phyloP scores from a whole-genome alignment of 2,329 filamentous ascomycete genomes.

The Botryosphaeria dothidea region DNA sequence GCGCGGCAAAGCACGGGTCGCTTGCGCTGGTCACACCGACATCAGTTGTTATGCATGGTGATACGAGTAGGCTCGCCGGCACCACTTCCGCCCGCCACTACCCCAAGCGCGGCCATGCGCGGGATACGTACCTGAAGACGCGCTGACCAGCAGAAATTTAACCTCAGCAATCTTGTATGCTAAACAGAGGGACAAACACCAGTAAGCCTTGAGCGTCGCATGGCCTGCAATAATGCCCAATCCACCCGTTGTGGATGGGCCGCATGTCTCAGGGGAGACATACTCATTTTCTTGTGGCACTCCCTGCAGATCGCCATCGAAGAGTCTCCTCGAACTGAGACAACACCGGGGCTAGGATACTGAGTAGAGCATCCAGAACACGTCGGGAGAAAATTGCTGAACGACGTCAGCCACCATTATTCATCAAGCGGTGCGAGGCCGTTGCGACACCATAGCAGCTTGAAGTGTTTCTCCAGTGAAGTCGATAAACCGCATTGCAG shows the following conservation, averaged over 20 bases:
- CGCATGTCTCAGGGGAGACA: constrained; percentile 22
- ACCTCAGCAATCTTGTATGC: constrained; percentile 75
- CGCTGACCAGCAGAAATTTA: constrained; percentile 72
- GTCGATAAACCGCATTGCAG: neutral
- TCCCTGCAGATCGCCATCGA: constrained; percentile 74
- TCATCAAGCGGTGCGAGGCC: neutral
- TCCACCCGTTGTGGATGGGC: neutral
- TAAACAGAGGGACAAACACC: constrained; percentile 24
- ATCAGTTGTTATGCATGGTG: constrained; percentile 10
- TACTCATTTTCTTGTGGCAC: constrained; percentile 76
- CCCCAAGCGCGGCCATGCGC: neutral
- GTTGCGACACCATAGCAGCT: neutral
- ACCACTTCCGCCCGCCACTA: neutral
- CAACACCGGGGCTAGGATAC: constrained; percentile 62
- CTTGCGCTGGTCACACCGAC: constrained; percentile 21
- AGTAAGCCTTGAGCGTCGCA: neutral
- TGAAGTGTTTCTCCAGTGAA: neutral
- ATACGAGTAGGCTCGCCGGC: constrained; percentile 17
- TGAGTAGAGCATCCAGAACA: constrained; percentile 74
- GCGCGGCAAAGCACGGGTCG: constrained; percentile 20
- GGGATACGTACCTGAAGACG: constrained; percentile 40
- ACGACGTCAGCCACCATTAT: constrained; percentile 1
- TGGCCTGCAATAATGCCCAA: neutral
- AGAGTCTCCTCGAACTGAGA: constrained; percentile 72
- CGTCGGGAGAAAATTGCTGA: constrained; percentile 74